phyloP scores from a whole-genome alignment of 345 rosid genomes.

The Brassica nigra region DNA sequence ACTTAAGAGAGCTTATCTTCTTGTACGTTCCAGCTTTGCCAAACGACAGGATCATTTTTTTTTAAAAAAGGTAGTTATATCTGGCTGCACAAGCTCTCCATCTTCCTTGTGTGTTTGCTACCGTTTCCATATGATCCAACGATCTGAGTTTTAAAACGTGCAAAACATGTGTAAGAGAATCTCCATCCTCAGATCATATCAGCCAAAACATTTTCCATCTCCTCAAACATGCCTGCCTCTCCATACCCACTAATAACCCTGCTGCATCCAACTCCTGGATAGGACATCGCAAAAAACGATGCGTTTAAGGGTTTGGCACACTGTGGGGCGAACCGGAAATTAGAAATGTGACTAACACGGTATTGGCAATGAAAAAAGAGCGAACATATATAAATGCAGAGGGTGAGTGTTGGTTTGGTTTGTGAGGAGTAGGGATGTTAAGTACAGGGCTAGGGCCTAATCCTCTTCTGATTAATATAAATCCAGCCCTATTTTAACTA shows the following conservation, averaged over 20 bases:
- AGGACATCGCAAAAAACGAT: too few relatives aligned
- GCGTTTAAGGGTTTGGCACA: background rate
- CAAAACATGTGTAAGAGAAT: slow-evolving; percentile 63
- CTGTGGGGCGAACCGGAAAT: background rate
- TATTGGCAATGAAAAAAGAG: too few relatives aligned
- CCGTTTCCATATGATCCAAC: slow-evolving; percentile 66
- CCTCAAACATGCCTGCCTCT: slow-evolving; percentile 66
- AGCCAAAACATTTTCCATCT: slow-evolving; percentile 63
- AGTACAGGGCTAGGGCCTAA: too few relatives aligned
- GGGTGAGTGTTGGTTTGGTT: background rate
- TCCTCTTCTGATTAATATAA: too few relatives aligned
- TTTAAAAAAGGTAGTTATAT: slow-evolving; percentile 55
- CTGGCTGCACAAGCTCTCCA: slow-evolving; percentile 77
- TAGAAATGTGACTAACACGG: background rate
- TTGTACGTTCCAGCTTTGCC: slow-evolving; percentile 62
- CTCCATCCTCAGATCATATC: slow-evolving; percentile 69
- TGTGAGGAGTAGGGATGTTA: background rate
- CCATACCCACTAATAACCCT: slow-evolving; percentile 39
- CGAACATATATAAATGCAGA: background rate
- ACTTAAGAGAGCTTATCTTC: slow-evolving; percentile 59
- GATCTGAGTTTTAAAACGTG: slow-evolving; percentile 62
- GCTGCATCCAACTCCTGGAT: too few relatives aligned
- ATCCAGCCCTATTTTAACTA: too few relatives aligned
- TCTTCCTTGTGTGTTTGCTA: slow-evolving; percentile 49
- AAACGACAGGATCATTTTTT: slow-evolving; percentile 65